Base-by-base conservation (phyloP, 768 basidiomycete genomes). In the Mrakia gelida region DNA sequence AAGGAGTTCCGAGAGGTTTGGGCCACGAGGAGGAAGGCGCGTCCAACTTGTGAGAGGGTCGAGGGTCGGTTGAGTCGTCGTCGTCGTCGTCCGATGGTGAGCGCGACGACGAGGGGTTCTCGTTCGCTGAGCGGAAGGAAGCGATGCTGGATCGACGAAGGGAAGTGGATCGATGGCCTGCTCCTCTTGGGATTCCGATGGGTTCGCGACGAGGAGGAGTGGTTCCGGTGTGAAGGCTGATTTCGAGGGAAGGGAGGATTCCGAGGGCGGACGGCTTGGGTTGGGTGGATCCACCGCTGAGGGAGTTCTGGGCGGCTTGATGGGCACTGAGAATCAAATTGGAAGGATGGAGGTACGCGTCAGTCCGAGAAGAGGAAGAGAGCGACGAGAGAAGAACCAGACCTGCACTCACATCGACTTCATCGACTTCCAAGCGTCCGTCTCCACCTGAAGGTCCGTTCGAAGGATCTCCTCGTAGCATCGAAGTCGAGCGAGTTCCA, bases 401-500 rank as follows among this genome's bases (percentile, higher is more conserved):
- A 45, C 11, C 38, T 38, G 34, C 11, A 71, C 34, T 52, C 54
- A 76, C 75, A 78, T 78, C 34, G 49, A 45, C 56, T 70, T 74
- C 45, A 78, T 45, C 11, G 45, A 11, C n/a, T 68, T 49, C 77
- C 77, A 78, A 5, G 38, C 41, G 18, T 78, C 73, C 34, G 61
- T 65, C 59, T 74, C 72, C 21, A 75, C 59, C 30, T 62, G 45
- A 32, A 78, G 65, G 67, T 78, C 77, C 52, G 62, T 70, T 21
- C 62, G 61, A 6, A 78, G 67, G 45, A 78, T 70, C 45, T 78
- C 77, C 28, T 73, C 65, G 73, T 78, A 78, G 68, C 73, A 74
- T 18, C 73, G 41, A 15, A 78, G 63, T n/a, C 77, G 38, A 13
- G 77, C 73, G 34, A 79, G 77, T 9, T 92, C 89, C 73, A 96